Evolutionary conservation across 495 filamentous ascomycete genomes (phyloP), one percentile per base, ranked within the genome.

Genomic region (Penicillium herquei): DNA sequence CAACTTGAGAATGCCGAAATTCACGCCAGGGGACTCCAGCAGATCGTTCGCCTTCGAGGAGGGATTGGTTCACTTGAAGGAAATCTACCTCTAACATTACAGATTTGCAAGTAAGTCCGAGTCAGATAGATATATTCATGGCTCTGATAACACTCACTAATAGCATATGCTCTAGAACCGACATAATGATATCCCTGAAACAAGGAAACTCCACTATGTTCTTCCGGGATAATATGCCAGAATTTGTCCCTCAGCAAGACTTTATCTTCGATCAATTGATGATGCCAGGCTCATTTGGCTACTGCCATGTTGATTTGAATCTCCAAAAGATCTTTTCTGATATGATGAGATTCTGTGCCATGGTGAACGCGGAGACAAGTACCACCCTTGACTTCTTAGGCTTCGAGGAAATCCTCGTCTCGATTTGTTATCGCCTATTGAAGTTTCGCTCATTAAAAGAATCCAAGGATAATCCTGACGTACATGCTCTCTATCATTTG

Each of bases 41-140:
- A 40, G 30, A 59, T 68, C 52, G 43, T 68, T 30, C 39, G 65
- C 37, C 51, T 63, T 7, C 61, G 65, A 1, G 58, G 65, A 41
- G 65, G 65, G 32, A 50, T 68, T 13, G n/a, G 33, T 41, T 21
- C 46, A 39, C 51, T 68, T 7, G 65, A 60, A 32, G 44, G 56
- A 21, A 63, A 64, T 56, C 14, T 51, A 3, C 14, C 51, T 8
- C 47, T 68, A 10, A 42, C 53, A 3, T 52, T 65, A 48, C 56
- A 57, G 48, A 49, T 62, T 30, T 66, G 60, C 63, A 69, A 69
- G 66, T 69, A 56, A 56, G 21, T 26, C 1, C 21, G 2, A 26
- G 21, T 26, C 2, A 26, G 2, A 60, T 42, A 51, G 53, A 60
- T 16, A 16, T 3, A n/a, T 37, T 49, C 6, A 17, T 7, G 2